Conservation (phyloP, 2,329 filamentous ascomycete species). For the Trichoderma sp. region DNA sequence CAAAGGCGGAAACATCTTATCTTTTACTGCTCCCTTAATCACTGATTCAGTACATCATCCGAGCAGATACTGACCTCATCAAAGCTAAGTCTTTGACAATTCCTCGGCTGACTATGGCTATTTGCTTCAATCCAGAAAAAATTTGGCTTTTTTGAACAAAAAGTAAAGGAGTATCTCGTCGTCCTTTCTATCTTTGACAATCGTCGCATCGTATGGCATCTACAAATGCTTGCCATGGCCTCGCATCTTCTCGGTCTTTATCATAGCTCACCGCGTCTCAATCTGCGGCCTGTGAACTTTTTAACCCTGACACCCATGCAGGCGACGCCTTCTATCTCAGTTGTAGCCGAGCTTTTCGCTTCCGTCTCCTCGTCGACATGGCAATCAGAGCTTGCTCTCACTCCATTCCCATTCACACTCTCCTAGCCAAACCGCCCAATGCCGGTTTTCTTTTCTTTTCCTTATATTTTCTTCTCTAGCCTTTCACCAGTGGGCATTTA, state of each 20-base stretch:
- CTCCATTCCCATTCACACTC: background rate
- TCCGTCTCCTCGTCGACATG: background rate
- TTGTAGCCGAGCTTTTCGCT: background rate
- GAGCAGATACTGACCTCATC: background rate
- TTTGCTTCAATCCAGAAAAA: conserved; percentile 6
- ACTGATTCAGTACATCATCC: background rate
- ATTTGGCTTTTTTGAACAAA: background rate
- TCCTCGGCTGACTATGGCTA: background rate
- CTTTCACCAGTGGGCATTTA: background rate
- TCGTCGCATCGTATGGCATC: conserved; percentile 22
- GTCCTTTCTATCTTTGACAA: conserved; percentile 14
- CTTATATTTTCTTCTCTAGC: background rate
- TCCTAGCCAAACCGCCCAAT: background rate
- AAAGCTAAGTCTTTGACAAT: background rate
- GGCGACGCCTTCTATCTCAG: background rate
- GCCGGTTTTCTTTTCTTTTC: background rate
- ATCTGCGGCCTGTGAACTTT: background rate
- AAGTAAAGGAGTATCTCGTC: conserved; percentile 1
- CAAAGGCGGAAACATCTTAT: background rate
- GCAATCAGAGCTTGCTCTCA: background rate
- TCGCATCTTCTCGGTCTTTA: background rate
- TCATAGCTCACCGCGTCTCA: background rate
- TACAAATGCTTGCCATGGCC: conserved; percentile 5
- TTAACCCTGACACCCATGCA: background rate
- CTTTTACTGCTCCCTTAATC: background rate